These are phyloP conservation scores for Heracleum sosnowskyi DNA, from an alignment of 129 eudicot species.

Conservation along the genomic window DNA sequence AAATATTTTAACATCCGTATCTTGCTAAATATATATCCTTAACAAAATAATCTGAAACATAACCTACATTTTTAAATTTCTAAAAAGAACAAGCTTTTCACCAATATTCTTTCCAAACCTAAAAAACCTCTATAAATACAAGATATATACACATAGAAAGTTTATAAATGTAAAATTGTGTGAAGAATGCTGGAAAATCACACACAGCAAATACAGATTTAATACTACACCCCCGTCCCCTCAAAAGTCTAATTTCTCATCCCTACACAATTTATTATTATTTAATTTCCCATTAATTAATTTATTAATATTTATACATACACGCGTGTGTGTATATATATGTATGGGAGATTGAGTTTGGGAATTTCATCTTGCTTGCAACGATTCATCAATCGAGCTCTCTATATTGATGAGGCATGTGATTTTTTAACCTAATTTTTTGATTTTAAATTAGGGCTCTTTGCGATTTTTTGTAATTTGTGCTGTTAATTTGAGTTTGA, in stretches of 20 bases:
- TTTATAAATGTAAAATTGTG: not conserved
- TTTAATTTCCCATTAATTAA: not conserved
- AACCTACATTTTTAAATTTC: too few relatives aligned
- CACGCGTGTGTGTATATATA: not conserved
- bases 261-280: conserved; percentile 6
- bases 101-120: too few relatives aligned
- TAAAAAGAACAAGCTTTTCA: too few relatives aligned
- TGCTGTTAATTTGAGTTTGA: not conserved
- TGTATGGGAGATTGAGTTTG: not conserved
- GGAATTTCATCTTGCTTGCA: not conserved
- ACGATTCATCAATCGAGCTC: conserved; percentile 2
- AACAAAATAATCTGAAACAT: not conserved
- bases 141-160: not conserved
- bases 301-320: not conserved
- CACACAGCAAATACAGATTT: not conserved
- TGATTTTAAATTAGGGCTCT: not conserved
- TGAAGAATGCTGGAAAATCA: not conserved
- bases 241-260: not conserved
- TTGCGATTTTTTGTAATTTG: not conserved
- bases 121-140: not conserved
- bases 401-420: conserved; percentile 7
- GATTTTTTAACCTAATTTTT: not conserved
- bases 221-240: not conserved
- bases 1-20: too few relatives aligned
- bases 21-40: not conserved